Evolutionary conservation across 2,329 filamentous ascomycete species (phyloP).

Genomic region (Ophiostoma sp.): DNA sequence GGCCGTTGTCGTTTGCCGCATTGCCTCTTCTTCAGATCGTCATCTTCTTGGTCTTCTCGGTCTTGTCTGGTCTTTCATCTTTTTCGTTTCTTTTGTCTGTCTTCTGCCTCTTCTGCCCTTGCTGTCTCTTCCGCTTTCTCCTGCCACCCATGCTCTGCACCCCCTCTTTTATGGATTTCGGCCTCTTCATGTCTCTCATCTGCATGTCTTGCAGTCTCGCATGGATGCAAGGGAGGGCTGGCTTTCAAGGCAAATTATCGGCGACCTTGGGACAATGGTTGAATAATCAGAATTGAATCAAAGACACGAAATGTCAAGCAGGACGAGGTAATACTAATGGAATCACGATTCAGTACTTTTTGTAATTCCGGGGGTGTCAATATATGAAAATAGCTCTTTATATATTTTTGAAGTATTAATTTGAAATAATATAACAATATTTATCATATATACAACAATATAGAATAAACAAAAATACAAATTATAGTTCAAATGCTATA

Average conservation of each 20-base stretch:
- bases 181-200: conserved; percentile 2
- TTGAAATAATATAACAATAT: too few species aligned
- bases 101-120: neutral
- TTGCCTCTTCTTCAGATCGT: too few species aligned
- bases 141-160: neutral
- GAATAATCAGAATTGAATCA: neutral
- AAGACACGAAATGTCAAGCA: neutral
- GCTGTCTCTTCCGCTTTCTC: neutral
- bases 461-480: neutral
- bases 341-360: neutral
- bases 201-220: conserved; percentile 15
- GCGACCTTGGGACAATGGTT: neutral
- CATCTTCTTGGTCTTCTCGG: too few species aligned
- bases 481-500: neutral
- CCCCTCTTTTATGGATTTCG: neutral
- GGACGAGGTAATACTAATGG: neutral
- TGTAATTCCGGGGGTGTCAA: too few species aligned
- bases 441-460: too few species aligned
- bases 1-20: too few species aligned
- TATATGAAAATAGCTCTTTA: neutral
- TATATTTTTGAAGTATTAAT: neutral
- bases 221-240: conserved; percentile 19
- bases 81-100: neutral
- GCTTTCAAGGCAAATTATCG: neutral
- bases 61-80: neutral